Percentiles rank a stretch among this genome's conserved stretches.
Conservation (phyloP, 2,329 filamentous ascomycete species). For the Colletotrichum sp. region DNA sequence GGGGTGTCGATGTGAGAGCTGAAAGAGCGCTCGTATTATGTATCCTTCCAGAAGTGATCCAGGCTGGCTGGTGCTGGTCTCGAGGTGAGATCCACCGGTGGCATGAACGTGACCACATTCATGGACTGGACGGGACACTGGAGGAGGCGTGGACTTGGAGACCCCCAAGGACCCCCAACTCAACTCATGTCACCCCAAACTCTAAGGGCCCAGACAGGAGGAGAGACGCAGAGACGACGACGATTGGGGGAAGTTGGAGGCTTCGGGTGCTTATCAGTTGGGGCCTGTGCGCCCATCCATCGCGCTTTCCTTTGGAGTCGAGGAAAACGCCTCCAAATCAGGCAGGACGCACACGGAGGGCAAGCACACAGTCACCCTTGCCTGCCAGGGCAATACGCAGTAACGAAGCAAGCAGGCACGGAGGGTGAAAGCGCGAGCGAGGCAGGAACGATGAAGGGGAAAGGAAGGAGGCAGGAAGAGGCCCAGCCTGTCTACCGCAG, state of each 20-base stretch:
- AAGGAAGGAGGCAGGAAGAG: neutral
- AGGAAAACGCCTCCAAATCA: neutral
- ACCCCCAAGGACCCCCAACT: conserved; percentile 1
- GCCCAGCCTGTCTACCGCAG: neutral
- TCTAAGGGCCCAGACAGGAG: conserved; percentile 4
- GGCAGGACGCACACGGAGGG: neutral
- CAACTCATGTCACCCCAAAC: conserved; percentile 13
- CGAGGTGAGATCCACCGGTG: neutral
- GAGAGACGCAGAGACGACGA: neutral
- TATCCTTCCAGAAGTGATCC: neutral
- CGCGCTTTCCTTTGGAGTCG: neutral
- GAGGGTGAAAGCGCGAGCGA: neutral
- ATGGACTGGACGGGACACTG: neutral
- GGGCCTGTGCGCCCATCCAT: conserved; percentile 11
- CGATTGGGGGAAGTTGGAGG: neutral
- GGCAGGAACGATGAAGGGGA: neutral
- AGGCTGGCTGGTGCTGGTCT: neutral
- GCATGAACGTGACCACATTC: neutral
- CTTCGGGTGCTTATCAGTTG: conserved; percentile 15
- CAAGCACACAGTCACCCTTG: neutral
- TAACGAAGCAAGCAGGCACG: neutral
- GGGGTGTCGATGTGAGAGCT: neutral
- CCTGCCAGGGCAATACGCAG: neutral
- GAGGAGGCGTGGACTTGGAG: neutral
- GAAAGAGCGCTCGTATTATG: neutral